A percentile compares a stretch with the other conserved stretches of the same genome.
phyloP scores from a whole-genome alignment of 2,329 filamentous ascomycete species.

The Pestalotiopsis sp. region DNA sequence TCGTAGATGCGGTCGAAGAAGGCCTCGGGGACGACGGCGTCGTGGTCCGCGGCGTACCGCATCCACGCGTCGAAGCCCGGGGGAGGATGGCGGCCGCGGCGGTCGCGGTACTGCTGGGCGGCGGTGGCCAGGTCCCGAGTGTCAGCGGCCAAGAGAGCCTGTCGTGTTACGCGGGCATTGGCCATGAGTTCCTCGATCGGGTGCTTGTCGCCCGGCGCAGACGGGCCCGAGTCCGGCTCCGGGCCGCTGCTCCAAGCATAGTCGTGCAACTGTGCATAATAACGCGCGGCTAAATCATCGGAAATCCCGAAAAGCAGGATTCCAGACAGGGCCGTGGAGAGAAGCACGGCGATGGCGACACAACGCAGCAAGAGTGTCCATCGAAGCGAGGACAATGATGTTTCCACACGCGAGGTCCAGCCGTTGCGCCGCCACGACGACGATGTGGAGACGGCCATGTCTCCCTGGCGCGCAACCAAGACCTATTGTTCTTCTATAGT shows the following conservation, averaged over 20 bases:
- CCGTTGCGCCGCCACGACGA: background rate
- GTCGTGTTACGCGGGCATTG: constrained; percentile 47
- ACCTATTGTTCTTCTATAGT: background rate
- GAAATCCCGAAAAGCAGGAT: constrained; percentile 25
- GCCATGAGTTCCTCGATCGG: constrained; percentile 55
- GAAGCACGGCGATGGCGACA: constrained; percentile 21
- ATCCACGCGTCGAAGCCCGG: constrained; percentile 67
- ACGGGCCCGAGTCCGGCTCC: background rate
- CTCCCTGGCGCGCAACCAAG: background rate
- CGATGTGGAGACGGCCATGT: background rate
- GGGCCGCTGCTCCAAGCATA: constrained; percentile 23
- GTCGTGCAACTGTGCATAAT: constrained; percentile 24
- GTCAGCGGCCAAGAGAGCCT: constrained; percentile 43
- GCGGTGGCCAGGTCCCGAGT: constrained; percentile 53
- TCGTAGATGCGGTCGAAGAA: constrained; percentile 69
- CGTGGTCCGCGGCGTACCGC: constrained; percentile 50
- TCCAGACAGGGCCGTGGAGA: constrained; percentile 25
- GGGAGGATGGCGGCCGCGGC: constrained; percentile 62
- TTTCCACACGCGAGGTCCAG: background rate
- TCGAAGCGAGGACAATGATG: constrained; percentile 17
- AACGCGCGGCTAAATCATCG: constrained; percentile 22
- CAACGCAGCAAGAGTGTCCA: constrained; percentile 26
- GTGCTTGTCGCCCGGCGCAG: constrained; percentile 30
- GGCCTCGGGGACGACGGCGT: constrained; percentile 62
- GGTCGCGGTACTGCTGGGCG: constrained; percentile 56